Percentiles rank a stretch among this genome's conserved stretches.
Evolutionary conservation across 1,139 yeast species (phyloP).

Genomic region (Trichomonascaceae sp.): DNA sequence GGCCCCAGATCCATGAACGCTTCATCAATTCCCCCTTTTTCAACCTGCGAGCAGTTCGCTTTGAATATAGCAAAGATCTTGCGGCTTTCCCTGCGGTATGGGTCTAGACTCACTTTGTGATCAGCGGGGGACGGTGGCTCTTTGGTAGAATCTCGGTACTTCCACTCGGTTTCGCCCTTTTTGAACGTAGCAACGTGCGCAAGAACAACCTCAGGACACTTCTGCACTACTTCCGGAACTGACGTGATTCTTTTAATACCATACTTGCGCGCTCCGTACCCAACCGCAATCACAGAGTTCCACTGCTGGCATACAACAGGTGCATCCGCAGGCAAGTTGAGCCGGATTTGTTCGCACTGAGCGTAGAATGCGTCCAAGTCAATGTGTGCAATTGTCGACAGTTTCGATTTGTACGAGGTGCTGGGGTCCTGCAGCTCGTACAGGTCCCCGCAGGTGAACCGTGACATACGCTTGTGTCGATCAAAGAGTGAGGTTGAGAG

Average conservation of each 20-base stretch:
- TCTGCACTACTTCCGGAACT: conserved; percentile 48
- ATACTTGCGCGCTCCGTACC: conserved; percentile 62
- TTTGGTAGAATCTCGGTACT: conserved; percentile 44
- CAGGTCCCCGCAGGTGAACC: conserved; percentile 13
- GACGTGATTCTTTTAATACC: conserved; percentile 75
- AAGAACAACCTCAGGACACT: conserved; percentile 62
- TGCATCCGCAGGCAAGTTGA: conserved; percentile 48
- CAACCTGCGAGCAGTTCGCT: conserved; percentile 33
- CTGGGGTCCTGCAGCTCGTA: conserved; percentile 11
- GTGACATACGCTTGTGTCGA: too few relatives aligned
- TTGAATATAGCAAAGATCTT: conserved; percentile 57
- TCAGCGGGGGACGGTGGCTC: conserved; percentile 33
- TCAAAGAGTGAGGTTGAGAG: too few relatives aligned
- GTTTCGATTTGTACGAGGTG: conserved; percentile 36
- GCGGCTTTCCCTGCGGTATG: conserved; percentile 77
- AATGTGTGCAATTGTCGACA: conserved; percentile 73
- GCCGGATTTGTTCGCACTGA: conserved; percentile 75
- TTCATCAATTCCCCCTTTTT: conserved; percentile 94
- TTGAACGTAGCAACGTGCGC: conserved; percentile 93
- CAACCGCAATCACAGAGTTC: conserved; percentile 77
- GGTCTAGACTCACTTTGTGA: conserved; percentile 83
- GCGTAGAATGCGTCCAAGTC: conserved; percentile 92
- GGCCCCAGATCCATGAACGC: conserved; percentile 74
- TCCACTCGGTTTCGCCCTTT: conserved; percentile 79
- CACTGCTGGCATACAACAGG: conserved; percentile 96